Evolutionary conservation across 164 flowering plant species (phyloP), one percentile per base, ranked within the genome.

Genomic region (Stephania cephalantha): DNA sequence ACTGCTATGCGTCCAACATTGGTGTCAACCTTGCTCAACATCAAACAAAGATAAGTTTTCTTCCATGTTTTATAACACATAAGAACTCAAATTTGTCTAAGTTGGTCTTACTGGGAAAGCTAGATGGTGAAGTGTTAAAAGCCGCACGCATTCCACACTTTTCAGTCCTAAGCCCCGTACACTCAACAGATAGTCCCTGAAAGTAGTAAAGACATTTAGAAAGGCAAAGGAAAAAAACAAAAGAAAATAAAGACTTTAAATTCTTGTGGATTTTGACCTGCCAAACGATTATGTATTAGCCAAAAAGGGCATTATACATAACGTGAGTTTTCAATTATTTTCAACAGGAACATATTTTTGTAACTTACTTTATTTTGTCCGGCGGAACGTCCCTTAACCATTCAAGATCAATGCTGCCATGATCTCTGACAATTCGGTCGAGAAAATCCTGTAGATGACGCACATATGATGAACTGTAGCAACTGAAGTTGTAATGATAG

Each of bases 351-450:
- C 15, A 70, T 25, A 25, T 75, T 8, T 58, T 58, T 48, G 44
- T 31, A 29, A 68, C 94, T 88, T 89, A 96, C 99, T 96, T 96
- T 79, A 97, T 97, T 85, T 91, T 87, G 81, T 94, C 97, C 17
- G 99, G 98, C 66, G 92, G 91, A 69, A 94, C 86, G 79, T 96
- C 97, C 73, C 96, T 89, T 80, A 96, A 78, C 99, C 99, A 96
- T 78, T 96, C 99, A 42, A 96, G 91, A 79, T 96, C 92, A 68
- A 90, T 85, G 86, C 93, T 90, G 77, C 91, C 97, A 80, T 96
- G 99, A 1, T 94, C 97, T 72, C 74, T 82, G 22, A 89, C 91
- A 65, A 96, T 71, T 58, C 97, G 85, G 85, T 92, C 84, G 30
- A 96, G 91, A 63, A 94, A 93, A 72, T 82, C 94, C 99, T 96